Evolutionary conservation across 805 yeast species (phyloP).

Genomic region (Cyberlindnera xishuangbannaensis): DNA sequence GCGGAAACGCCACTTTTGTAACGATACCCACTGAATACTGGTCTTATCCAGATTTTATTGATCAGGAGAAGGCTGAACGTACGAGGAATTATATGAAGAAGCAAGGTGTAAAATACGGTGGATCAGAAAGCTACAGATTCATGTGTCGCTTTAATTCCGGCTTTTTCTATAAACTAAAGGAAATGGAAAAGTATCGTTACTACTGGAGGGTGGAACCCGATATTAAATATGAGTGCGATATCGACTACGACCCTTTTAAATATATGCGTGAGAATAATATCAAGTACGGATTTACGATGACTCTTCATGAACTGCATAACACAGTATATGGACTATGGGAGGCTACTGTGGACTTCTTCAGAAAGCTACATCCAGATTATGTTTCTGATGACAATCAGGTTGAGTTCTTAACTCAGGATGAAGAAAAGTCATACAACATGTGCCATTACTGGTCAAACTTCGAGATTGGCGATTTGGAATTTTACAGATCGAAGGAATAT

Average conservation of each 20-base stretch:
- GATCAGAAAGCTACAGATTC: constrained; percentile 59
- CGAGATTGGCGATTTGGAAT: constrained; percentile 66
- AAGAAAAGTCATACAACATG: constrained; percentile 58
- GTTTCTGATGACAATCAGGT: constrained; percentile 47
- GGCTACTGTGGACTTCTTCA: constrained; percentile 43
- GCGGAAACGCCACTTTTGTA: constrained; percentile 60
- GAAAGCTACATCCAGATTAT: constrained; percentile 36
- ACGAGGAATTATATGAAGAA: constrained; percentile 38
- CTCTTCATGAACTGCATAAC: constrained; percentile 54
- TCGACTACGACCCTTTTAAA: constrained; percentile 57
- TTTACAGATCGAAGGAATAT: constrained; percentile 56
- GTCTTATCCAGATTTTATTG: constrained; percentile 61
- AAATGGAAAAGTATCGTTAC: constrained; percentile 54
- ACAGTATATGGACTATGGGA: constrained; percentile 65
- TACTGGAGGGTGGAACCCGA: constrained; percentile 80
- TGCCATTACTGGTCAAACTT: constrained; percentile 86
- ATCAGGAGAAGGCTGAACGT: constrained; percentile 39
- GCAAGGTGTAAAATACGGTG: constrained; percentile 49
- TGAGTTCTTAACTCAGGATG: constrained; percentile 58
- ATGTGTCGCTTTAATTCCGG: constrained; percentile 50
- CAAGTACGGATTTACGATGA: constrained; percentile 61
- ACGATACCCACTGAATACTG: constrained; percentile 53
- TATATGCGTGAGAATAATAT: constrained; percentile 49
- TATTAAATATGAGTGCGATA: constrained; percentile 53
- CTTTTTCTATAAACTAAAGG: constrained; percentile 57